Base-by-base conservation (phyloP, 1,284 basidiomycete species). In the Malassezia globosa region DNA sequence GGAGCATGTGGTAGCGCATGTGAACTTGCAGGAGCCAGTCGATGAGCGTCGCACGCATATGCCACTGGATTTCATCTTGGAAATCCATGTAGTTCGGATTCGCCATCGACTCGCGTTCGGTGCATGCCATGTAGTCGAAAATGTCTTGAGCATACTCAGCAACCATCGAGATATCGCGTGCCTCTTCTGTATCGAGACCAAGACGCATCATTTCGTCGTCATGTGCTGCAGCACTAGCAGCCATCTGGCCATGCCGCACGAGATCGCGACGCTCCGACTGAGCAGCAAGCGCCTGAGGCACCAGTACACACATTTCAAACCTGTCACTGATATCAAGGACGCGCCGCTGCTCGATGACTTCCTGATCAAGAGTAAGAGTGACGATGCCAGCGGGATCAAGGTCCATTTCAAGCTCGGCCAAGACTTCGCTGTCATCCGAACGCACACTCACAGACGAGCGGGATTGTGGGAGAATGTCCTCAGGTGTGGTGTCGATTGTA, bases 121-220 rank as follows among this genome's bases (percentile, higher is more conserved):
- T 61, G 23, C 56, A 24, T 8, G 40, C 78, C 94, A 99, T 97
- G 75, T 97, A 96, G 54, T 80, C 78, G 66, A 97, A 97, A 69
- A 99, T 97, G 54, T 97, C 92, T 24, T 90, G 86, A 22, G 89
- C 80, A 70, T 99, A 99, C 73, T 99, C 94, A 38, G 89, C 88
- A 19, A 94, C 89, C 92, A 99, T 95, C 8, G 87, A 88, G 22
- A 84, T 84, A 74, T 99, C 94, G 60, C 81, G 82, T 66, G 83
- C 78, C 67, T 95, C 89, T 21, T 69, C 68, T 1, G 64, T 60
- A 37, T 71, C 68, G 29, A 71, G 57, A 3, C 68, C 68, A 59
- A 69, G 64, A 29, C 51, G 42, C 43, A 60, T 60, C 37, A 69
- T 57, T 42, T 64, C 61, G 33, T 71, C 65, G 29, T 71, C 68